A percentile compares a stretch with the other conserved stretches of the same genome.
Evolutionary conservation across 2,329 filamentous ascomycete species (phyloP).

Genomic region (Diaporthe caulivora): DNA sequence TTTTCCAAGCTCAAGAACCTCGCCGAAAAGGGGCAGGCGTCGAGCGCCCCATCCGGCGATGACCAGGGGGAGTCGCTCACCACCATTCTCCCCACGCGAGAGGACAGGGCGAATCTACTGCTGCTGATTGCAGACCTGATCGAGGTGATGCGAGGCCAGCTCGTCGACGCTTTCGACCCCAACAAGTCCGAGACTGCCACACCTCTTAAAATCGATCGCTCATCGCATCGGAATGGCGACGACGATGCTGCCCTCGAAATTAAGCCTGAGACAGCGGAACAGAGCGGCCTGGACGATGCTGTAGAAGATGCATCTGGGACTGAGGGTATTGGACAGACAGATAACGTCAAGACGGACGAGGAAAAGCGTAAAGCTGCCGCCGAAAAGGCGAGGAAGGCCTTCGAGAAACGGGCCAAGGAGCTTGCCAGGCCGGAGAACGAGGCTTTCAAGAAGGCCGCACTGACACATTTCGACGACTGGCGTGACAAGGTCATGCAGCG

Average conservation of each 20-base stretch:
- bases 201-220: constrained; percentile 26
- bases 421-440: constrained; percentile 48
- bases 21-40: constrained; percentile 29
- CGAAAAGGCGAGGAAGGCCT: constrained; percentile 36
- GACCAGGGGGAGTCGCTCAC: constrained; percentile 41
- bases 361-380: not conserved
- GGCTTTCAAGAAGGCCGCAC: constrained; percentile 62
- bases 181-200: constrained; percentile 30
- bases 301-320: not conserved
- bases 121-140: constrained; percentile 40
- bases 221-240: not conserved
- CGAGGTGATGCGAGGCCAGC: constrained; percentile 40
- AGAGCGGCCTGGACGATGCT: not conserved
- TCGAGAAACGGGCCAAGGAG: constrained; percentile 30
- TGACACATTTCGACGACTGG: constrained; percentile 84
- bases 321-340: not conserved
- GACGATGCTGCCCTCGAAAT: constrained; percentile 17
- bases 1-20: constrained; percentile 38
- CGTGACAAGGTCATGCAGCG: constrained; percentile 75
- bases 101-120: constrained; percentile 40
- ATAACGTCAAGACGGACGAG: not conserved
- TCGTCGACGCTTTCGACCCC: constrained; percentile 40
- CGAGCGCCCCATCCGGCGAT: not conserved
- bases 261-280: not conserved
- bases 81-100: constrained; percentile 41